Percentiles rank a stretch among this genome's conserved stretches.
These are phyloP conservation scores for Candida michaelii DNA, from an alignment of 805 yeast genomes.

Conservation along the genomic window DNA sequence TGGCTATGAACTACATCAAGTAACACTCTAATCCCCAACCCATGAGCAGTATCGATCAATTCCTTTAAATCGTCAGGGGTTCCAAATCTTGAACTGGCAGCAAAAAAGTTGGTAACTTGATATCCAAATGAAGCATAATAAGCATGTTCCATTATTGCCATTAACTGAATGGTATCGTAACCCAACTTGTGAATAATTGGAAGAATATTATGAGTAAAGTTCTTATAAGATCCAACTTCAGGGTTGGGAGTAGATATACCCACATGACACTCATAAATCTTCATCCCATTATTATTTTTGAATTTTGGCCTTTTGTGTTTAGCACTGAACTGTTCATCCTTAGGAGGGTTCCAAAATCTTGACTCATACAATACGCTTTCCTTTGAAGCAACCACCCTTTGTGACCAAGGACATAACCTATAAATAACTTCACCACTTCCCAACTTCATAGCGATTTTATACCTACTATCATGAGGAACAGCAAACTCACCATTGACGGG, in stretches of 20 bases:
- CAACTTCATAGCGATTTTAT: conserved; percentile 65
- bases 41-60: conserved; percentile 88
- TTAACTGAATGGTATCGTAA: conserved; percentile 88
- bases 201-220: conserved; percentile 74
- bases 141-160: conserved; percentile 99
- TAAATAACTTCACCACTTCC: conserved; percentile 72
- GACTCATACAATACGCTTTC: conserved; percentile 69
- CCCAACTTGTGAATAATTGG: conserved; percentile 87
- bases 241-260: conserved; percentile 95
- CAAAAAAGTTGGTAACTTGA: conserved; percentile 91
- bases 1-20: conserved; percentile 95
- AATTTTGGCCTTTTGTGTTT: conserved; percentile 63
- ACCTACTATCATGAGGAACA: conserved; percentile 77
- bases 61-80: conserved; percentile 93
- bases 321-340: conserved; percentile 50
- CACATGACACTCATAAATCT: conserved; percentile 92
- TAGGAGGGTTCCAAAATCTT: conserved; percentile 85
- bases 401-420: conserved; percentile 87
- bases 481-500: conserved; percentile 57
- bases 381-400: conserved; percentile 72
- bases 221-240: conserved; percentile 77
- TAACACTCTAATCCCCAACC: conserved; percentile 79
- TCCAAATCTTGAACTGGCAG: conserved; percentile 86
- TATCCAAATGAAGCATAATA: conserved; percentile 98
- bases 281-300: conserved; percentile 46